These are phyloP conservation scores for Iris pallida DNA, from an alignment of 116 monocot genomes.

Conservation along the genomic window DNA sequence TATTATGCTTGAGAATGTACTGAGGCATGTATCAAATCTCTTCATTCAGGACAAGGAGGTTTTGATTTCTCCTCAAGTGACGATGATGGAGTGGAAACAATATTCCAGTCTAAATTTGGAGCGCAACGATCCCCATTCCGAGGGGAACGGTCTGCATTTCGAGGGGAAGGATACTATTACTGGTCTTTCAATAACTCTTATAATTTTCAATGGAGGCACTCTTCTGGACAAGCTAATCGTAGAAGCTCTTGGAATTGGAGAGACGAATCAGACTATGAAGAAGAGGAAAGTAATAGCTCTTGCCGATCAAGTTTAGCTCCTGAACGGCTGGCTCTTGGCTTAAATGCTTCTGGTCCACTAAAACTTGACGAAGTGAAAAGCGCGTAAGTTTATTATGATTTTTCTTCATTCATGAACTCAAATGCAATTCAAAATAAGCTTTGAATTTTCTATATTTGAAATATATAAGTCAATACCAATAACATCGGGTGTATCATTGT, in stretches of 20 bases:
- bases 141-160: slow-evolving; percentile 32
- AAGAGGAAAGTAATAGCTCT: slow-evolving; percentile 35
- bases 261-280: slow-evolving; percentile 53
- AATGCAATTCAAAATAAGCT: not conserved
- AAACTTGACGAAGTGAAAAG: slow-evolving; percentile 79
- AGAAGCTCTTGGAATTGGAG: slow-evolving; percentile 42
- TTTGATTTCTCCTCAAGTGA: slow-evolving; percentile 48
- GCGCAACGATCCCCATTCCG: too few relatives aligned
- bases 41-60: slow-evolving; percentile 29
- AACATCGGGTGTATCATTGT: too few relatives aligned
- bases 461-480: too few relatives aligned
- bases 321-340: slow-evolving; percentile 62
- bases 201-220: slow-evolving; percentile 23
- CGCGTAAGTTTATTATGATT: slow-evolving; percentile 47
- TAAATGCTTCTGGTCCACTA: slow-evolving; percentile 68
- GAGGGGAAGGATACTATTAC: slow-evolving; percentile 30
- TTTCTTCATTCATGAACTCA: not conserved
- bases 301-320: slow-evolving; percentile 27
- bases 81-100: slow-evolving; percentile 42
- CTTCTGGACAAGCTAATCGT: slow-evolving; percentile 22
- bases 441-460: too few relatives aligned
- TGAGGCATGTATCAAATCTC: slow-evolving; percentile 2
- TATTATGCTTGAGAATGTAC: not conserved
- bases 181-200: slow-evolving; percentile 49
- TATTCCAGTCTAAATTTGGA: slow-evolving; percentile 59